These are phyloP conservation scores for Pythium phragmiticola DNA, from an alignment of 352 stramenopile genomes.

Conservation along the genomic window DNA sequence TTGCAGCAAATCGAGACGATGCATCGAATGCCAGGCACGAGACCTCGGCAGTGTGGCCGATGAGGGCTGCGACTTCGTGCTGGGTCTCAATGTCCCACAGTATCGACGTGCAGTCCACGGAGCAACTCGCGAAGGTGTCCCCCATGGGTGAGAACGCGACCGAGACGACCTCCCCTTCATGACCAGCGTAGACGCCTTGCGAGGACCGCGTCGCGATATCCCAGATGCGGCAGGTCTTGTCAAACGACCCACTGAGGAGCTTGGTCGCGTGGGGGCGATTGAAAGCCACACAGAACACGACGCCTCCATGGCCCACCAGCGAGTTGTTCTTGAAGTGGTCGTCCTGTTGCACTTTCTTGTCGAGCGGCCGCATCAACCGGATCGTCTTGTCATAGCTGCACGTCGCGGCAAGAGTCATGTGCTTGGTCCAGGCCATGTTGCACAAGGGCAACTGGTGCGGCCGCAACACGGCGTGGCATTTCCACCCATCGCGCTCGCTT, in stretches of 20 bases:
- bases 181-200: conserved; percentile 50
- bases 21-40: conserved; percentile 66
- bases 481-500: conserved; percentile 29
- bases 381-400: conserved; percentile 81
- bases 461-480: conserved; percentile 40
- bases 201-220: conserved; percentile 33
- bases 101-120: conserved; percentile 63
- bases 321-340: conserved; percentile 25
- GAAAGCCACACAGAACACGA: conserved; percentile 71
- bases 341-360: conserved; percentile 30
- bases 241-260: conserved; percentile 71
- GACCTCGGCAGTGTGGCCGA: conserved; percentile 62
- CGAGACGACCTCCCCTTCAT: conserved; percentile 59
- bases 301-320: conserved; percentile 56
- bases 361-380: conserved; percentile 37
- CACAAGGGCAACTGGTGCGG: conserved; percentile 65
- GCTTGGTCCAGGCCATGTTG: conserved; percentile 76
- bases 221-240: conserved; percentile 79
- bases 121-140: conserved; percentile 61
- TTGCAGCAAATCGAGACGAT: conserved; percentile 43
- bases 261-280: conserved; percentile 48
- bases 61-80: conserved; percentile 39
- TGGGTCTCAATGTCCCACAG: conserved; percentile 69
- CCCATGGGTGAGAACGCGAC: conserved; percentile 40
- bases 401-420: conserved; percentile 53